A percentile compares a stretch with the other conserved stretches of the same genome.
Conservation (phyloP, 139 green algal genomes). For the Volvox reticuliferus region DNA sequence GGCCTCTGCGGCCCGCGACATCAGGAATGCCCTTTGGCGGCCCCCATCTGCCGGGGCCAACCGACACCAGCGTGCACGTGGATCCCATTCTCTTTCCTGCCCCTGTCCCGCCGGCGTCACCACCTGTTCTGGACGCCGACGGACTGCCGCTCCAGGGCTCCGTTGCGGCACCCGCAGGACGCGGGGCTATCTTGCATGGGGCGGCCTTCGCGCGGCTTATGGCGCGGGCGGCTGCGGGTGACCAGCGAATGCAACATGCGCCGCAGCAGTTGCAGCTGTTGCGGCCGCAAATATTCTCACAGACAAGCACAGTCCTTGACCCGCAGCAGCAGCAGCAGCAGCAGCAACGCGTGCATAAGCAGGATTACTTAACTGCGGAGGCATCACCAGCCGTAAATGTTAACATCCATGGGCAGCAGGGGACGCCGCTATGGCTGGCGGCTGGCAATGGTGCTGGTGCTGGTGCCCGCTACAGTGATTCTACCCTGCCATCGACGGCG, state of each 20-base stretch:
- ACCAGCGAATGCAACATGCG: not conserved
- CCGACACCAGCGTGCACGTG: not conserved
- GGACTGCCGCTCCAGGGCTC: not conserved
- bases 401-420: no score
- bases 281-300: not conserved
- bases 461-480: not conserved
- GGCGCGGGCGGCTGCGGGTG: not conserved
- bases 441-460: not conserved
- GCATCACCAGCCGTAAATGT: not conserved
- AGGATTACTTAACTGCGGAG: not conserved
- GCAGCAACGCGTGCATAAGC: not conserved
- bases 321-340: not conserved
- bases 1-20: not conserved
- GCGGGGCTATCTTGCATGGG: not conserved
- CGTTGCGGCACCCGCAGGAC: not conserved
- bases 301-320: not conserved
- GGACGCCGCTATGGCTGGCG: not conserved
- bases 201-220: not conserved
- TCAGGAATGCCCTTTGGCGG: not conserved
- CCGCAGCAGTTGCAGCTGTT: not conserved
- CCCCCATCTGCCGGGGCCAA: not conserved
- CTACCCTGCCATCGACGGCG: not conserved
- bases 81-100: not conserved
- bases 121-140: not conserved
- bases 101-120: not conserved